Conservation (phyloP, 768 basidiomycete genomes). For the Pluteus cervinus region DNA sequence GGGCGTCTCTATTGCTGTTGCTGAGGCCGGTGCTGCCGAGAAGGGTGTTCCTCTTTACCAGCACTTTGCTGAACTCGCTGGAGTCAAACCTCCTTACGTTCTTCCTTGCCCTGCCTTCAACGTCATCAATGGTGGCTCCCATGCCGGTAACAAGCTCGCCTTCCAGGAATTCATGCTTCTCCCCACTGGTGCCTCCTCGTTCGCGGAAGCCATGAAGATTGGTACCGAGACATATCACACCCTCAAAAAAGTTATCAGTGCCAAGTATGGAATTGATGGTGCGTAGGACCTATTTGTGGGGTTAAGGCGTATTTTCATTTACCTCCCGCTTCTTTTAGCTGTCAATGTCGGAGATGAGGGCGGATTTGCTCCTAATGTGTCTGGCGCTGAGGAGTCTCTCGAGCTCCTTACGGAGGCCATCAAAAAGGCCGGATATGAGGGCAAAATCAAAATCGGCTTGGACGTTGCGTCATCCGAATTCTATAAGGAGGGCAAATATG, state of each 20-base stretch:
- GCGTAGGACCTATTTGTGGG: conserved; percentile 6
- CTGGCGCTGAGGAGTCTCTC: conserved; percentile 94
- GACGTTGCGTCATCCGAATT: conserved; percentile 99
- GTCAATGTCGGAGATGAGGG: conserved; percentile 99
- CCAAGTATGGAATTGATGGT: conserved; percentile 99
- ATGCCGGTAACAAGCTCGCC: conserved; percentile 98
- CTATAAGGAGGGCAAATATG: conserved; percentile 99
- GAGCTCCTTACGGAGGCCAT: conserved; percentile 95
- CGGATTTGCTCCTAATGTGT: conserved; percentile 98
- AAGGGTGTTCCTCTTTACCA: conserved; percentile 95
- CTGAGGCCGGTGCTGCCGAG: conserved; percentile 90
- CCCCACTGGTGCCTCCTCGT: conserved; percentile 85
- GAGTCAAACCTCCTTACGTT: conserved; percentile 89
- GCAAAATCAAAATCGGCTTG: conserved; percentile 97
- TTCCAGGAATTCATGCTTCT: conserved; percentile 99
- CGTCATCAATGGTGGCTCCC: conserved; percentile 99
- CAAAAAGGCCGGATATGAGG: conserved; percentile 96
- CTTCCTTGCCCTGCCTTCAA: conserved; percentile 95
- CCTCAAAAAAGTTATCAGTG: conserved; percentile 97
- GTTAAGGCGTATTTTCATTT: conserved; percentile 9
- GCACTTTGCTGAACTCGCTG: conserved; percentile 94
- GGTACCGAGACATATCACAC: conserved; percentile 98
- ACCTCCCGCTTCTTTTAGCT: conserved; percentile 39
- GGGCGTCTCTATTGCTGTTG: conserved; percentile 93
- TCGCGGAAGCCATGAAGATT: conserved; percentile 98